Conservation (phyloP, 805 yeast genomes). For the Pichia nanzhaoensis region DNA sequence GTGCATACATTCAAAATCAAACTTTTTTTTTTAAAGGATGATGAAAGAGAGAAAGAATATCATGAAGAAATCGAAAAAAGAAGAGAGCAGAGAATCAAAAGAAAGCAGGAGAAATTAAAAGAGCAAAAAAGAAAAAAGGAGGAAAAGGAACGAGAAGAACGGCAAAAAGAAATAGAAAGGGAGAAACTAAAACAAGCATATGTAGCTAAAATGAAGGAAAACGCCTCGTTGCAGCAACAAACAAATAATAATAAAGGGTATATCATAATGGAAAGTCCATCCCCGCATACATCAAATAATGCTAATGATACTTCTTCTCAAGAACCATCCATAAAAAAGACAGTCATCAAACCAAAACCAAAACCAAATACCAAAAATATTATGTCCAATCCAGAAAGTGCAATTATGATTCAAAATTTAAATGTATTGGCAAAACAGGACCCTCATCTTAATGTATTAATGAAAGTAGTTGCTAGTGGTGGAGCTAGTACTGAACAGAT, state of each 20-base stretch:
- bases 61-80: slow-evolving; percentile 27
- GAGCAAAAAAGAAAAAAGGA: slow-evolving; percentile 15
- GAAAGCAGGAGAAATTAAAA: slow-evolving; percentile 28
- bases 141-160: slow-evolving; percentile 9
- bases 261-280: no score
- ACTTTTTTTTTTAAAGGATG: slow-evolving; percentile 80
- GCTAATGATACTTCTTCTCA: neutral
- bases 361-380: slow-evolving; percentile 21
- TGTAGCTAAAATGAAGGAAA: neutral
- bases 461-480: slow-evolving; percentile 85
- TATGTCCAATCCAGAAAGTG: slow-evolving; percentile 51
- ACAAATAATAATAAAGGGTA: no score
- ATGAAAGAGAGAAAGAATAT: slow-evolving; percentile 46
- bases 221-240: neutral
- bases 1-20: slow-evolving; percentile 78
- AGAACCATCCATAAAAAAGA: neutral
- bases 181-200: slow-evolving; percentile 5
- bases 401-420: slow-evolving; percentile 77
- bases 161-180: slow-evolving; percentile 11
- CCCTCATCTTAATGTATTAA: slow-evolving; percentile 55
- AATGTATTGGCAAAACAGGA: slow-evolving; percentile 77
- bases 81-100: slow-evolving; percentile 27
- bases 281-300: neutral
- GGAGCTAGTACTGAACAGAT: slow-evolving; percentile 68
- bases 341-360: slow-evolving; percentile 4